Evolutionary conservation across 768 basidiomycete genomes (phyloP).

Genomic region (Crassisporium funariophilum): DNA sequence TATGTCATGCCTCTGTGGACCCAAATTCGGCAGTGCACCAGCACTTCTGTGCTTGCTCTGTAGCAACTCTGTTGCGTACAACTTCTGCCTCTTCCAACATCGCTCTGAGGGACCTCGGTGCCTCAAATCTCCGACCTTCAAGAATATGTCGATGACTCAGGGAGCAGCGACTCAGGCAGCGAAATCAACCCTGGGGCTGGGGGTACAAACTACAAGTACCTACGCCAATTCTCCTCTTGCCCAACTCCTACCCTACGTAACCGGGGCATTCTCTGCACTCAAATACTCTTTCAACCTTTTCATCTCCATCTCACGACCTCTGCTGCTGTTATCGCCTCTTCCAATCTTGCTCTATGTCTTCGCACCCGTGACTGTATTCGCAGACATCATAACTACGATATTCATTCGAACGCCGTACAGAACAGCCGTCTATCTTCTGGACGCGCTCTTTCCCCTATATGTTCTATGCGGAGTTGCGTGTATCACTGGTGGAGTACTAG

Average conservation of each 20-base stretch:
- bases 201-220: not conserved
- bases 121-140: no score
- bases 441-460: constrained; percentile 55
- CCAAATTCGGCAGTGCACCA: no score
- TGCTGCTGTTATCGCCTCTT: constrained; percentile 25
- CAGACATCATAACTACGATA: constrained; percentile 40
- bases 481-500: constrained; percentile 49
- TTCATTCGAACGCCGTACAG: constrained; percentile 49
- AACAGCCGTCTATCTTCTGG: constrained; percentile 37
- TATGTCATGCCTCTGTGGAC: no score
- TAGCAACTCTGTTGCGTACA: no score
- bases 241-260: constrained; percentile 16
- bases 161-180: not conserved
- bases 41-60: no score
- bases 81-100: no score
- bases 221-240: constrained; percentile 13
- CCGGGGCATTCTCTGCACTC: constrained; percentile 9
- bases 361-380: constrained; percentile 47
- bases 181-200: not conserved
- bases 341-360: constrained; percentile 44
- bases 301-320: constrained; percentile 16
- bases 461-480: constrained; percentile 59
- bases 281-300: constrained; percentile 11
- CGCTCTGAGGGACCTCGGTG: no score
- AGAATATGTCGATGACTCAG: not conserved